Percentiles rank a stretch among this genome's conserved stretches.
phyloP scores from a whole-genome alignment of 1,284 basidiomycete genomes.

The Ceratobasidium sp. region DNA sequence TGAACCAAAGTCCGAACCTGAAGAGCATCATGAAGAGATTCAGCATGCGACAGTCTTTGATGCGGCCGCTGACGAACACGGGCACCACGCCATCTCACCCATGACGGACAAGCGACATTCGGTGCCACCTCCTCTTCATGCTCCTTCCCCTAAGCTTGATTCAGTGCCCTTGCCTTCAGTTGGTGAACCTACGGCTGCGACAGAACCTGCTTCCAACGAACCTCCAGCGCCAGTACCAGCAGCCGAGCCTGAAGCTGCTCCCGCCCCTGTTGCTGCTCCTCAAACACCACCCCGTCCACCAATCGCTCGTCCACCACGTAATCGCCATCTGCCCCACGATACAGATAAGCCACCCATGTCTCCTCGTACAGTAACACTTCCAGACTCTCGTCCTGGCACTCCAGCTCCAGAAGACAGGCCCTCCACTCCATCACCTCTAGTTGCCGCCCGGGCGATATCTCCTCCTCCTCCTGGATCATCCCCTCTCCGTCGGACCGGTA shows the following conservation, averaged over 20 bases:
- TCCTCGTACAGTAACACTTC: conserved; percentile 26
- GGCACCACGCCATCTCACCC: conserved; percentile 32
- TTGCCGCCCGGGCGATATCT: conserved; percentile 17
- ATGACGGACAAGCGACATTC: conserved; percentile 26
- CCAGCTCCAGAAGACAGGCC: conserved; percentile 6
- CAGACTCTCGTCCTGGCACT: conserved; percentile 32
- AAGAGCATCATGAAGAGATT: conserved; percentile 29
- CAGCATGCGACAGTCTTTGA: conserved; percentile 41
- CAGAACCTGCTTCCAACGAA: conserved; percentile 53
- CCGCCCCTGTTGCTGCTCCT: conserved; percentile 1
- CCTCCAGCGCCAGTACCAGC: neutral
- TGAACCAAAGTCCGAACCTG: neutral
- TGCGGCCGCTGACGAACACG: conserved; percentile 22
- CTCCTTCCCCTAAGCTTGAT: conserved; percentile 4
- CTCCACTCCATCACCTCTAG: conserved; percentile 19
- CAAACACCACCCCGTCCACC: conserved; percentile 28
- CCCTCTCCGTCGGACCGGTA: conserved; percentile 70
- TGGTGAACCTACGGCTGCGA: conserved; percentile 41
- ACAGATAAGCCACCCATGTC: conserved; percentile 14
- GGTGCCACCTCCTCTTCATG: conserved; percentile 1
- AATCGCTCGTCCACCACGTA: neutral
- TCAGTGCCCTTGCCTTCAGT: conserved; percentile 2
- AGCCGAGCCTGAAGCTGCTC: conserved; percentile 2
- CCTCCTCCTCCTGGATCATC: conserved; percentile 56
- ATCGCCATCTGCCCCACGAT: conserved; percentile 9